phyloP scores from a whole-genome alignment of 73 alveolate species.

The Paramecium sexaurelia region DNA sequence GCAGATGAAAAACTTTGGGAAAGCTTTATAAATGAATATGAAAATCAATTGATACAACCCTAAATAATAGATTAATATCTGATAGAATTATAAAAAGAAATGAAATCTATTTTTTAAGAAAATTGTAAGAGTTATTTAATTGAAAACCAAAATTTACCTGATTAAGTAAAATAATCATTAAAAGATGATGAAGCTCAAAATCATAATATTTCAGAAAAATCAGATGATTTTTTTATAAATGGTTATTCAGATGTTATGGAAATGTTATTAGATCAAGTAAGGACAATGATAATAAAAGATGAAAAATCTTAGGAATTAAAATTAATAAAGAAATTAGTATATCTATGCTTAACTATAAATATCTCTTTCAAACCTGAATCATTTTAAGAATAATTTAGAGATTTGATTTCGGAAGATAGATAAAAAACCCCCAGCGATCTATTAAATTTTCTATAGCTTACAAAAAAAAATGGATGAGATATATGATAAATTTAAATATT shows the following conservation, averaged over 20 bases:
- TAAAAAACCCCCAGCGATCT: no score
- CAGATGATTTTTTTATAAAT: neutral
- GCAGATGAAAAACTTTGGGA: neutral
- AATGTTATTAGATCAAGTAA: neutral
- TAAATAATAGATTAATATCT: neutral
- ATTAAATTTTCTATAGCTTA: no score
- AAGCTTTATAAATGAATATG: neutral
- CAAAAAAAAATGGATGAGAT: no score
- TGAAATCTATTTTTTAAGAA: neutral
- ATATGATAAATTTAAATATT: no score
- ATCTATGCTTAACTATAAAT: neutral
- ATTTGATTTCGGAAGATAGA: no score
- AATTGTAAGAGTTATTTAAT: neutral
- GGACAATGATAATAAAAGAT: neutral
- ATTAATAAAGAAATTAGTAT: neutral
- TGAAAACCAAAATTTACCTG: neutral
- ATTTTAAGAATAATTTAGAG: neutral
- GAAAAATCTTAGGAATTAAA: neutral
- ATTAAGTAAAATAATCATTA: neutral
- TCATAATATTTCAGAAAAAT: neutral
- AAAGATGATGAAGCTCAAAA: neutral
- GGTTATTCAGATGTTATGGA: neutral
- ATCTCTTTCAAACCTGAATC: neutral
- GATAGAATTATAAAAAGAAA: neutral
- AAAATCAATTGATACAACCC: neutral